phyloP scores from a whole-genome alignment of 371 early-diverging fungal species.

The Mortierella sp. region DNA sequence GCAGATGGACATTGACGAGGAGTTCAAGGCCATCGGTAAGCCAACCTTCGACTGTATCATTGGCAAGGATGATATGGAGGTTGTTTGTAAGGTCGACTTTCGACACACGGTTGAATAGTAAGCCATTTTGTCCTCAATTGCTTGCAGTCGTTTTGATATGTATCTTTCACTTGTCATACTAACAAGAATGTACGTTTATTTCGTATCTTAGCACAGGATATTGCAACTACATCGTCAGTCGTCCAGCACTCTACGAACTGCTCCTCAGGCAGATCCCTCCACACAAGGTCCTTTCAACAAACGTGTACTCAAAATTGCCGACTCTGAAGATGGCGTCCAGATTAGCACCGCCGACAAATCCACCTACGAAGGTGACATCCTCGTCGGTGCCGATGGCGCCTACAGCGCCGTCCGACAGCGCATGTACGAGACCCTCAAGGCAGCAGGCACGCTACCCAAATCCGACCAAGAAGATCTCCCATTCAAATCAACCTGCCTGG shows the following conservation, averaged over 20 bases:
- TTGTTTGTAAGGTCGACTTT: neutral
- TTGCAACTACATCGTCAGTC: neutral
- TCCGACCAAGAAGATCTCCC: neutral
- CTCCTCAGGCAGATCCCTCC: conserved; percentile 9
- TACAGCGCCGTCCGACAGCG: conserved; percentile 10
- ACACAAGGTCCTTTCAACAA: conserved; percentile 17
- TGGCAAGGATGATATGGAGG: neutral
- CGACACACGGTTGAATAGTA: neutral
- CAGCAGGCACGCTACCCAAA: conserved; percentile 3
- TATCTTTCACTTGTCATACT: neutral
- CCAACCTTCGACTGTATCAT: neutral
- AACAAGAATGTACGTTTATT: neutral
- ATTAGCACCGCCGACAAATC: conserved; percentile 14
- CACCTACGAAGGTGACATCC: neutral
- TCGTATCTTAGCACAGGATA: neutral
- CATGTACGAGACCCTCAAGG: conserved; percentile 15
- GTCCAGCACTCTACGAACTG: neutral
- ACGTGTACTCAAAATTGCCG: neutral
- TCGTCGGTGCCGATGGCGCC: conserved; percentile 18
- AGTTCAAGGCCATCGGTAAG: neutral
- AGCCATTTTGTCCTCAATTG: neutral
- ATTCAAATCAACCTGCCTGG: conserved; percentile 15
- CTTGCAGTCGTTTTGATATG: neutral
- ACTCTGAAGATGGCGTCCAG: neutral
- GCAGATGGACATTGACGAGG: neutral